Conservation (phyloP, 225 moss, liverwort and hornwort species). For the Marchantia paleacea region DNA sequence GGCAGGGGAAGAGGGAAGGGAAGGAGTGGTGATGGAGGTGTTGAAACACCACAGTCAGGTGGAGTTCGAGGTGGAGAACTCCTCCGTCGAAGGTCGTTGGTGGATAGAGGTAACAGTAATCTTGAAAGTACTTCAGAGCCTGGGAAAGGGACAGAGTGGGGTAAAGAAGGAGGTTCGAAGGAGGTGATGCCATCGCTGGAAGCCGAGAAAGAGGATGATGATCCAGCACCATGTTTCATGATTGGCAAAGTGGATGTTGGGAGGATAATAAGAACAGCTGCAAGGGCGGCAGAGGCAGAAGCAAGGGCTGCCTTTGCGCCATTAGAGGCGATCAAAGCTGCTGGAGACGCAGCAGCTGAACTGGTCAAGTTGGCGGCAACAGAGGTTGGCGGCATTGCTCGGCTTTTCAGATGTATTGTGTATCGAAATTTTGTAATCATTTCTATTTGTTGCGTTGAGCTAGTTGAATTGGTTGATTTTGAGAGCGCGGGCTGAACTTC, state of each 20-base stretch:
- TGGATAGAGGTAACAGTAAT: constrained; percentile 47
- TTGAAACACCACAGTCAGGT: constrained; percentile 44
- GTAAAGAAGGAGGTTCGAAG: constrained; percentile 21
- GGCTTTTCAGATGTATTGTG: neutral
- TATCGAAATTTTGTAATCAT: too few relatives aligned
- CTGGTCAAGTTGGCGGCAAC: constrained; percentile 80
- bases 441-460: neutral
- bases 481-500: neutral
- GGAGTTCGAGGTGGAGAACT: constrained; percentile 46
- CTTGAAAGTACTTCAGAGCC: constrained; percentile 37
- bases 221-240: constrained; percentile 45
- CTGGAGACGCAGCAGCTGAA: constrained; percentile 97
- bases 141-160: constrained; percentile 33
- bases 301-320: constrained; percentile 90
- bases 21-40: constrained; percentile 49
- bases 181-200: constrained; percentile 40
- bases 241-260: constrained; percentile 83
- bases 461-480: neutral
- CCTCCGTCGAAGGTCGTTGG: constrained; percentile 47
- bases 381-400: constrained; percentile 50
- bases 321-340: constrained; percentile 85
- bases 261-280: constrained; percentile 64
- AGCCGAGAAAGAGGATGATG: constrained; percentile 57
- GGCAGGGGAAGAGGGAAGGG: constrained; percentile 81
- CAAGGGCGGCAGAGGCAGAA: constrained; percentile 88